Evolutionary conservation across 441 rosid genomes (phyloP), one percentile per base, ranked within the genome.

Genomic region (Mallotus japonicus): DNA sequence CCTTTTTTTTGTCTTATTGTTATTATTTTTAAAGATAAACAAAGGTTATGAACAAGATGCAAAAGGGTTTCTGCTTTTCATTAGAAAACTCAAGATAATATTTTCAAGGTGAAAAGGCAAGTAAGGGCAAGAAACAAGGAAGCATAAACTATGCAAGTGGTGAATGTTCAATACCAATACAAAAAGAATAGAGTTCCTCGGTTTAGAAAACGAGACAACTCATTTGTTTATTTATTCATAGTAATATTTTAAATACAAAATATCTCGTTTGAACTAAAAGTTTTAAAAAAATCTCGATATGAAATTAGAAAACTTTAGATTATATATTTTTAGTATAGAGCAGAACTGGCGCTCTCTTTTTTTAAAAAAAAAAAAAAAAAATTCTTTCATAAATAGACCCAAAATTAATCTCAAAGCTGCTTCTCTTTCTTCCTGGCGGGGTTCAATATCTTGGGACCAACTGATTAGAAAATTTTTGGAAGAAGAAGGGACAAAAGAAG

Each of bases 51-150:
- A 3, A 4, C 17, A 3, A 14, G 5, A n/a, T n/a, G 12, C 65
- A 69, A 78, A 85, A 83, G 80, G 66, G 53, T 20, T 61, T 76
- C 65, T 32, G 69, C 74, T 80, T 83, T 84, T 78, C 69, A 60
- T 16, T 72, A 67, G 13, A 76, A 74, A 74, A 79, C 11, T 57
- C 4, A 12, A 46, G 3, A 16, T 24, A 58, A 66, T 75, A 17
- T 73, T 79, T 76, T 72, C 79, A 58, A 83, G 76, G 75, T 62
- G 13, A 57, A 64, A 70, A 81, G 70, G 74, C 32, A 49, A 47
- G 72, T 67, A 72, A 58, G 64, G 32, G 73, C 78, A 76, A 79
- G 73, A 64, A 77, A 77, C 83, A 73, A 68, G 83, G 79, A 70
- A 51, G 73, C 81, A 78, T 53, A 77, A 81, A 59, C 74, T 72